Conservation (phyloP, 2,329 filamentous ascomycete species). For the Cryoendolithus antarcticus region DNA sequence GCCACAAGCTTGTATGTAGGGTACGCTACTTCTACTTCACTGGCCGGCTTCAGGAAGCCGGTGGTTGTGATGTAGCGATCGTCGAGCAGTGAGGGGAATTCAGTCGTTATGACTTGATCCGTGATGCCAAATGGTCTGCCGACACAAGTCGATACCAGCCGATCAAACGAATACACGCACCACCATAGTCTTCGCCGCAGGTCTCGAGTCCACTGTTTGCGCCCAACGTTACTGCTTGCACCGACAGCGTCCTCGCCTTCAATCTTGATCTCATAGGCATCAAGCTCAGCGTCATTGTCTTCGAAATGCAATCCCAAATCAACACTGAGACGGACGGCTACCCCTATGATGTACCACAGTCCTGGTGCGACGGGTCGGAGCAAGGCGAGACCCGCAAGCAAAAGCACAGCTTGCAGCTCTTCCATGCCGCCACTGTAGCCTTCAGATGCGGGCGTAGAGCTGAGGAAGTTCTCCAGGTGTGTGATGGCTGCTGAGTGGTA, state of each 20-base stretch:
- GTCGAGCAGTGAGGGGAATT: slow-evolving; percentile 80
- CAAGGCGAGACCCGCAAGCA: slow-evolving; percentile 83
- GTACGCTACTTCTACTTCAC: slow-evolving; percentile 28
- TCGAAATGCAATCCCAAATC: slow-evolving; percentile 90
- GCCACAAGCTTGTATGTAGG: slow-evolving; percentile 85
- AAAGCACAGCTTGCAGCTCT: slow-evolving; percentile 81
- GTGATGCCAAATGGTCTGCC: slow-evolving; percentile 86
- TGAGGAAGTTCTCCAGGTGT: slow-evolving; percentile 78
- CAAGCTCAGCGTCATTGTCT: slow-evolving; percentile 53
- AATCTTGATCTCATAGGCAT: slow-evolving; percentile 24
- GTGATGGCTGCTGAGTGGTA: slow-evolving; percentile 93
- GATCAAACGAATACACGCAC: slow-evolving; percentile 90
- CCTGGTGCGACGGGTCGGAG: slow-evolving; percentile 84
- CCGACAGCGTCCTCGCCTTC: slow-evolving; percentile 2
- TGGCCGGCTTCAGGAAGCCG: slow-evolving; percentile 54
- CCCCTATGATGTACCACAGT: slow-evolving; percentile 93
- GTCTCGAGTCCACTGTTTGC: slow-evolving; percentile 75
- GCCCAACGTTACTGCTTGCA: slow-evolving; percentile 42
- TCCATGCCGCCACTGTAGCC: slow-evolving; percentile 80
- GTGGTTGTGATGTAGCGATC: slow-evolving; percentile 74
- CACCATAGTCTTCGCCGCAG: slow-evolving; percentile 83
- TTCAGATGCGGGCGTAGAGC: slow-evolving; percentile 48
- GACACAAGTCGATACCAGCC: slow-evolving; percentile 89
- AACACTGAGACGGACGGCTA: slow-evolving; percentile 78
- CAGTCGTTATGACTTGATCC: slow-evolving; percentile 92